phyloP scores from a whole-genome alignment of 2,329 filamentous ascomycete species.

The Diaporthe velutina region DNA sequence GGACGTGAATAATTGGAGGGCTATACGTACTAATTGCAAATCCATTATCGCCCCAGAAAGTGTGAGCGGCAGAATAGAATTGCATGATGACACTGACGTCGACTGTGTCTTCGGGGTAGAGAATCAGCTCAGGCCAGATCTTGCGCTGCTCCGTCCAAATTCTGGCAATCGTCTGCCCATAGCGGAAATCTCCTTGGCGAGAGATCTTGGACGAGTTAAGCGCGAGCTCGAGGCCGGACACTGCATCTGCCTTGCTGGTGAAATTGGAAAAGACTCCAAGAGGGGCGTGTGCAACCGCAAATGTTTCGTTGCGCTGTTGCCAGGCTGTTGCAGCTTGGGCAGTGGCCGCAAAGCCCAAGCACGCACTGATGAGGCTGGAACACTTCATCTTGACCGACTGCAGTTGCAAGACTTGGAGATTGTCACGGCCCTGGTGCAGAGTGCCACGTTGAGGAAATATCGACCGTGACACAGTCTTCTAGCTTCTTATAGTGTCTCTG shows the following conservation, averaged over 20 bases:
- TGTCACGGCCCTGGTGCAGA: background rate
- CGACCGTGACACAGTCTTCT: background rate
- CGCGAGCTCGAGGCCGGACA: slow-evolving; percentile 4
- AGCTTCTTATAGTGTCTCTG: slow-evolving; percentile 1
- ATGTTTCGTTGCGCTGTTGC: slow-evolving; percentile 32
- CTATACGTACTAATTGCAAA: slow-evolving; percentile 33
- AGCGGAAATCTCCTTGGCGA: slow-evolving; percentile 27
- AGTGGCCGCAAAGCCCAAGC: background rate
- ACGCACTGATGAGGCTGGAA: slow-evolving; percentile 1
- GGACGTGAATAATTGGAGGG: background rate
- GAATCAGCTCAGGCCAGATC: slow-evolving; percentile 33
- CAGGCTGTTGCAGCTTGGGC: slow-evolving; percentile 25
- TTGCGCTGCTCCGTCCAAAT: slow-evolving; percentile 35
- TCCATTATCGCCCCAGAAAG: slow-evolving; percentile 35
- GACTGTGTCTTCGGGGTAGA: slow-evolving; percentile 29
- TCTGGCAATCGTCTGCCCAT: slow-evolving; percentile 33
- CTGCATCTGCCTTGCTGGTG: slow-evolving; percentile 19
- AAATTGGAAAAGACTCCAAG: slow-evolving; percentile 29
- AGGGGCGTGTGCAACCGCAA: background rate
- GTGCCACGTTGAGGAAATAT: background rate
- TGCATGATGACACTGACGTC: slow-evolving; percentile 36
- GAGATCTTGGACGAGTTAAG: slow-evolving; percentile 27
- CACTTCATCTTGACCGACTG: slow-evolving; percentile 19
- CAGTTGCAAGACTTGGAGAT: background rate
- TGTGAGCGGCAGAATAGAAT: slow-evolving; percentile 33